Evolutionary conservation across 2,329 filamentous ascomycete genomes (phyloP).

Genomic region (Anthostomella pinea): DNA sequence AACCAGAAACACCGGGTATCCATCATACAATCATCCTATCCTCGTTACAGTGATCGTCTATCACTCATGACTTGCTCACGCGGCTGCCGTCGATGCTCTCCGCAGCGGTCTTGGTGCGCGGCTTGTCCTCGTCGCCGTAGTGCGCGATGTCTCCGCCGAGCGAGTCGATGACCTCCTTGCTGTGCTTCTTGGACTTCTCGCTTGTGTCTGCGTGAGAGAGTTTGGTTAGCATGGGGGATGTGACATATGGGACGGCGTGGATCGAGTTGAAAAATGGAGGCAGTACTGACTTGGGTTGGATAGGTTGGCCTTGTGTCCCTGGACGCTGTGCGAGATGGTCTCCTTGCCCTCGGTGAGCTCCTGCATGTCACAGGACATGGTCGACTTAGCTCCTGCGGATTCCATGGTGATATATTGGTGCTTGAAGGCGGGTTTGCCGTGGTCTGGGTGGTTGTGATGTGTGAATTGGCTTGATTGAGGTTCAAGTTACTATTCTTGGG

Average conservation of each 20-base stretch:
- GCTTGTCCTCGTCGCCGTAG: slow-evolving; percentile 40
- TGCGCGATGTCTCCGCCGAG: slow-evolving; percentile 43
- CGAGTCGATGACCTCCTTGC: slow-evolving; percentile 37
- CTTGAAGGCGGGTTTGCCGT: neutral
- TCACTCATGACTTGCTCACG: too few species aligned
- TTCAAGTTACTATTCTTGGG: neutral
- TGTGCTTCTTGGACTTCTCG: slow-evolving; percentile 44
- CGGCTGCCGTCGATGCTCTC: slow-evolving; percentile 39
- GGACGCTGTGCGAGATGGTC: slow-evolving; percentile 23
- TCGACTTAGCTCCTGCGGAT: slow-evolving; percentile 38
- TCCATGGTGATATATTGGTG: slow-evolving; percentile 22
- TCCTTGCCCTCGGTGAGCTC: slow-evolving; percentile 34
- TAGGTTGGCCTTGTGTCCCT: slow-evolving; percentile 46
- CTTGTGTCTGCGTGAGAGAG: slow-evolving; percentile 37
- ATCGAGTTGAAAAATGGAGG: neutral
- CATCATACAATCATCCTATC: too few species aligned
- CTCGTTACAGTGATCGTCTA: too few species aligned
- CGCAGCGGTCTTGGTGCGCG: slow-evolving; percentile 40
- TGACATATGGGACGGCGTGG: neutral
- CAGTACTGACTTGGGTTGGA: slow-evolving; percentile 41
- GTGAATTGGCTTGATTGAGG: too few species aligned
- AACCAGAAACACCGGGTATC: slow-evolving; percentile 3
- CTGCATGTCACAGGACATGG: slow-evolving; percentile 41
- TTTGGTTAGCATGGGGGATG: slow-evolving; percentile 2
- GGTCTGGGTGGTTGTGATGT: too few species aligned